phyloP scores from a whole-genome alignment of 352 stramenopile genomes.

The Pythium myriotylum region DNA sequence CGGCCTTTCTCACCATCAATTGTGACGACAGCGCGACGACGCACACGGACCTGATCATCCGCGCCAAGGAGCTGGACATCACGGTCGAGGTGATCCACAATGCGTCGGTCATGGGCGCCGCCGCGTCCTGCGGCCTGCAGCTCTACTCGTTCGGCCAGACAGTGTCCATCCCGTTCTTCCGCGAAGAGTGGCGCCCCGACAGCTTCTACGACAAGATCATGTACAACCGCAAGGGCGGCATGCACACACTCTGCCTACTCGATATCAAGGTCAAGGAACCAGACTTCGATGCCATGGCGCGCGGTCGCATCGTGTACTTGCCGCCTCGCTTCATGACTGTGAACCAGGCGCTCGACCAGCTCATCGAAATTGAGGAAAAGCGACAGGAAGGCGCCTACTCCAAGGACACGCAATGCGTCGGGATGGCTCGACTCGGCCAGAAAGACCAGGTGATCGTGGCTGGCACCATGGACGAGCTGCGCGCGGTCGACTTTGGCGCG shows the following conservation, averaged over 20 bases:
- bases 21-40: conserved; percentile 89
- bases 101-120: conserved; percentile 98
- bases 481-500: conserved; percentile 93
- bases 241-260: conserved; percentile 98
- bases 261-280: conserved; percentile 99
- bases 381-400: conserved; percentile 88
- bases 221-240: conserved; percentile 95
- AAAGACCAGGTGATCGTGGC: conserved; percentile 92
- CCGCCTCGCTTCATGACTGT: conserved; percentile 98
- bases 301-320: conserved; percentile 91
- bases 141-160: conserved; percentile 99
- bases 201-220: conserved; percentile 98
- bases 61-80: conserved; percentile 92
- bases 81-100: conserved; percentile 98
- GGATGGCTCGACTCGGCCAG: conserved; percentile 95
- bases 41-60: conserved; percentile 98
- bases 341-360: conserved; percentile 94
- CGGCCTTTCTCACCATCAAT: neutral
- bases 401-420: conserved; percentile 86
- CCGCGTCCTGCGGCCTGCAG: conserved; percentile 95
- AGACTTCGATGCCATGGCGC: conserved; percentile 97
- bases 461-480: conserved; percentile 95
- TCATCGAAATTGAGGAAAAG: conserved; percentile 94
- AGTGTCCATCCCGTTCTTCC: conserved; percentile 98
- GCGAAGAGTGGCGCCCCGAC: conserved; percentile 94